Conservation (phyloP, 2,329 filamentous ascomycete species). For the Alternaria postmessia region DNA sequence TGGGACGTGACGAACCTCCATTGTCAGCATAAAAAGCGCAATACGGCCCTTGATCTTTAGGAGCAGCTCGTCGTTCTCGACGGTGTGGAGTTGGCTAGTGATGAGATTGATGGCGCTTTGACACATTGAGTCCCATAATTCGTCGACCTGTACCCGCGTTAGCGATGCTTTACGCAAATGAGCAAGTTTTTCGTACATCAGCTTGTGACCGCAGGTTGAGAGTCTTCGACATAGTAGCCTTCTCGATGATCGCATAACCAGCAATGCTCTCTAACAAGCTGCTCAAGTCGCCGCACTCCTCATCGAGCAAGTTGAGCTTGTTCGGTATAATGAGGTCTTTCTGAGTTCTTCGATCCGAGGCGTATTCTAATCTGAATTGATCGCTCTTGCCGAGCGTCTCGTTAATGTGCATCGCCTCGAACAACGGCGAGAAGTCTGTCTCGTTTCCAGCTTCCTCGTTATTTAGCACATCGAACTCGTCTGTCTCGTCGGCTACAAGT, state of each 20-base stretch:
- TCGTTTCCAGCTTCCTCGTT: conserved; percentile 84
- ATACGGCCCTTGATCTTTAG: conserved; percentile 95
- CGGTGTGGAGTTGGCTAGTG: conserved; percentile 75
- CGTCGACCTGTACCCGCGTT: conserved; percentile 73
- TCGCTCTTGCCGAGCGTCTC: conserved; percentile 92
- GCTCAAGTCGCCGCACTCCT: conserved; percentile 86
- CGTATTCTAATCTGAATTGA: conserved; percentile 89
- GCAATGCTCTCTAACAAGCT: conserved; percentile 92
- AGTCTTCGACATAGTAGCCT: conserved; percentile 86
- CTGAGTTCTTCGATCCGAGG: conserved; percentile 86
- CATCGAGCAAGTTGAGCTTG: conserved; percentile 77
- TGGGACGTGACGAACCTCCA: conserved; percentile 73
- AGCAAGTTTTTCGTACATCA: conserved; percentile 68
- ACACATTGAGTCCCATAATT: conserved; percentile 98
- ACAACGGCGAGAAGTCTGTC: conserved; percentile 92
- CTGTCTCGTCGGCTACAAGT: conserved; percentile 90
- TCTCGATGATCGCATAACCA: conserved; percentile 96
- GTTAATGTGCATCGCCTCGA: conserved; percentile 95
- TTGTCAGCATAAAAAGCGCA: conserved; percentile 94
- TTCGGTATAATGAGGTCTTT: conserved; percentile 87
- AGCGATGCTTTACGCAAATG: background rate
- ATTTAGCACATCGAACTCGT: conserved; percentile 94
- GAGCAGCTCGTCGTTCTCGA: conserved; percentile 88
- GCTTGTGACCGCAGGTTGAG: conserved; percentile 80
- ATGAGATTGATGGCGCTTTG: conserved; percentile 84